These are phyloP conservation scores for Schizopora paradoxa DNA, from an alignment of 1,284 basidiomycete genomes.

Conservation along the genomic window DNA sequence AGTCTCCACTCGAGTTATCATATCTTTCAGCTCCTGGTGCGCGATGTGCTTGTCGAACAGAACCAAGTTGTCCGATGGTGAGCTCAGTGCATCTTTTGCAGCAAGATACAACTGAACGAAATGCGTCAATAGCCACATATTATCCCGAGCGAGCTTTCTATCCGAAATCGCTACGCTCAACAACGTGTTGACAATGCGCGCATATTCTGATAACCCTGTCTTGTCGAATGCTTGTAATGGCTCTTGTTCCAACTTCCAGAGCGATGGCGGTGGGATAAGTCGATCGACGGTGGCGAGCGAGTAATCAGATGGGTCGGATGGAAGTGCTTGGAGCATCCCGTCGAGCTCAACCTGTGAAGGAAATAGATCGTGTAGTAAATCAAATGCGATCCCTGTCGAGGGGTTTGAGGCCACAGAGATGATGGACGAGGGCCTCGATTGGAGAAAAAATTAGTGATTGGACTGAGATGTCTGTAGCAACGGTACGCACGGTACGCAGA, in stretches of 20 bases:
- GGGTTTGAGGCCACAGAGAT: constrained; percentile 32
- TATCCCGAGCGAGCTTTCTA: constrained; percentile 51
- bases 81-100: constrained; percentile 48
- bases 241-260: constrained; percentile 21
- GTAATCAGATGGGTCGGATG: constrained; percentile 44
- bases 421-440: constrained; percentile 43
- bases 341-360: constrained; percentile 46
- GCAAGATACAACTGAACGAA: constrained; percentile 54
- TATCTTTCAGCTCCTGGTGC: constrained; percentile 34
- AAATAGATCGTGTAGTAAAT: constrained; percentile 46
- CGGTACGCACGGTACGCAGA: constrained; percentile 35
- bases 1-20: constrained; percentile 52
- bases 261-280: constrained; percentile 43
- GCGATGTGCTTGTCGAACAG: constrained; percentile 42
- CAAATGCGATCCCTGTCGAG: constrained; percentile 29
- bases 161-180: constrained; percentile 58
- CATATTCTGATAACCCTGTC: constrained; percentile 55
- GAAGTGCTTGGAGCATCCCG: constrained; percentile 40
- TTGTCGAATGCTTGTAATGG: constrained; percentile 33
- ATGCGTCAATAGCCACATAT: constrained; percentile 62
- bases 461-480: constrained; percentile 12
- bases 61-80: constrained; percentile 43
- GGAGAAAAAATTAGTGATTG: constrained; percentile 5
- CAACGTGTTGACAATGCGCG: constrained; percentile 57
- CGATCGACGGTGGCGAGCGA: constrained; percentile 61